phyloP scores from a whole-genome alignment of 148 eudicot genomes.

The Euryodendron excelsum region DNA sequence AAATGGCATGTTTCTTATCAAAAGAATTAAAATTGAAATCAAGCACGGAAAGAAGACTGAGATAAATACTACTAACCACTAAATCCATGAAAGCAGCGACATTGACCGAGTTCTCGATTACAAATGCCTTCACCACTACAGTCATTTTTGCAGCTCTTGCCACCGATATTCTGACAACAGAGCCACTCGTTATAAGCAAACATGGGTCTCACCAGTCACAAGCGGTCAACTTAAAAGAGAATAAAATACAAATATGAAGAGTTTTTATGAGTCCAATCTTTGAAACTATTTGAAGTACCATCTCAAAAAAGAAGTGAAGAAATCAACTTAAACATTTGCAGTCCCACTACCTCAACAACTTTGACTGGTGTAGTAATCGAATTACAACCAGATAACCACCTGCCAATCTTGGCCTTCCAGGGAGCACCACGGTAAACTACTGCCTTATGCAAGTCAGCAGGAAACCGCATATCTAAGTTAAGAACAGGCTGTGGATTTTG shows the following conservation, averaged over 20 bases:
- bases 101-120: conserved; percentile 70
- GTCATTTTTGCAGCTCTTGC: conserved; percentile 61
- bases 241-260: neutral
- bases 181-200: neutral
- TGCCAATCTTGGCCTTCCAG: conserved; percentile 86
- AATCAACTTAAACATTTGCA: neutral
- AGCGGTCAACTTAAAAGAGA: neutral
- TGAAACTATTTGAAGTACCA: neutral
- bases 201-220: neutral
- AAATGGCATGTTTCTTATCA: neutral
- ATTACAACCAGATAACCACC: conserved; percentile 81
- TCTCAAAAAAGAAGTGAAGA: neutral
- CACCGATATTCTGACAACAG: conserved; percentile 54
- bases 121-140: conserved; percentile 87
- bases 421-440: conserved; percentile 83
- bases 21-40: neutral
- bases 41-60: conserved; percentile 1
- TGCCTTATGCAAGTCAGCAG: conserved; percentile 62
- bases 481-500: conserved; percentile 13
- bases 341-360: conserved; percentile 61
- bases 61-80: conserved; percentile 49
- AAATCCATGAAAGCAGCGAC: conserved; percentile 89
- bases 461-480: conserved; percentile 44
- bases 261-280: neutral
- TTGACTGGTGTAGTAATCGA: conserved; percentile 43